Conservation (phyloP, 495 filamentous ascomycete species). For the Tuber microsphaerosporum region DNA sequence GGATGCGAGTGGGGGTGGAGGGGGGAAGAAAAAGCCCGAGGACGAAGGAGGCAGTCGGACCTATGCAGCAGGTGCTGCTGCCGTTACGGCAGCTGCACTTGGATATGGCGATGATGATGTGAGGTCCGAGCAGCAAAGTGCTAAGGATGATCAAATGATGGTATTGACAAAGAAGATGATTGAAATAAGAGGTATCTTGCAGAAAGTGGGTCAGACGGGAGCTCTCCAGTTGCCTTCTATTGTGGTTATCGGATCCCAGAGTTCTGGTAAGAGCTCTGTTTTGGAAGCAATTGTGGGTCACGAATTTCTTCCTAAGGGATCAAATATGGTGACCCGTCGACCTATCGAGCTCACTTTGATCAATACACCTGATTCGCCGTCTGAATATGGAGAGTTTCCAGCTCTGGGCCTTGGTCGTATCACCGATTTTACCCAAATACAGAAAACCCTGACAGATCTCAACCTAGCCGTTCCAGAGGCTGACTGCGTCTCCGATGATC, state of each 20-base stretch:
- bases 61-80: conserved; percentile 51
- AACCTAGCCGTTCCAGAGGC: conserved; percentile 85
- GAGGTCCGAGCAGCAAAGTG: conserved; percentile 55
- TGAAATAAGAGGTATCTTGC: conserved; percentile 86
- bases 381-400: conserved; percentile 94
- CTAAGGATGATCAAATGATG: conserved; percentile 99
- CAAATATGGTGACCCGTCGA: conserved; percentile 94
- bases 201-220: conserved; percentile 82
- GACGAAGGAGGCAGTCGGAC: conserved; percentile 49
- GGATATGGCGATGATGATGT: conserved; percentile 64
- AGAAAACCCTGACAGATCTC: conserved; percentile 86
- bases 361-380: conserved; percentile 84
- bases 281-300: conserved; percentile 96
- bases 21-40: conserved; percentile 50
- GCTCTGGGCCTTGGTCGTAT: conserved; percentile 84
- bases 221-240: conserved; percentile 86
- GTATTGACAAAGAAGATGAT: conserved; percentile 98
- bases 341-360: conserved; percentile 95
- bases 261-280: conserved; percentile 95
- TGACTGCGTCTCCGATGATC: conserved; percentile 91
- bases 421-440: conserved; percentile 86
- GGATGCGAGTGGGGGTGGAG: conserved; percentile 43
- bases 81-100: conserved; percentile 69
- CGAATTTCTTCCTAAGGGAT: conserved; percentile 94
- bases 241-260: conserved; percentile 96